Evolutionary conservation across 257 asterid species (phyloP), one percentile per base, ranked within the genome.

Genomic region (Phtheirospermum japonicum): DNA sequence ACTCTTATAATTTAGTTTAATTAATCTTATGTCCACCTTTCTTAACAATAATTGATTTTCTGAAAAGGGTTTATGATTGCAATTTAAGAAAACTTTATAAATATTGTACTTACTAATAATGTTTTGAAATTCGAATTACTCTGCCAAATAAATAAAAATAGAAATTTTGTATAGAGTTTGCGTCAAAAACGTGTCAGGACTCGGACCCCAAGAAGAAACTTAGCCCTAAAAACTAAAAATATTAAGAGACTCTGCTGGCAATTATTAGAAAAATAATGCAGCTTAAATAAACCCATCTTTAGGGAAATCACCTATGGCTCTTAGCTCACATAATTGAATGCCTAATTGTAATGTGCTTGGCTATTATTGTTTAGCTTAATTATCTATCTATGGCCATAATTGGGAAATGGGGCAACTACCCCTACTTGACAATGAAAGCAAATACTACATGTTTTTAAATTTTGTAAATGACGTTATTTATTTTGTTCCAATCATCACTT

Each of bases 311-410:
- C 52, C 51, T 64, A 64, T 13, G 59, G 2, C 20, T 34, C 60
- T 17, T 19, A 20, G 61, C 64, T 17, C 30, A 57, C 53, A 59
- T 48, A 59, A 59, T 36, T 58, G 61, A 33, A 19, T 56, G 46
- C 51, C 49, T 59, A 46, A 39, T 36, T 61, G 13, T 17, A 43
- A 48, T 59, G 46, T 10, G 54, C 7, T 8, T 34, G 23, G 48
- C 52, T 50, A 16, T 7, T 14, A 32, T 39, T 14, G 61, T 9
- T 10, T 43, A 31, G 57, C 39, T 69, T 31, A 61, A 53, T 31
- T 19, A 45, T 8, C 45, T 9, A 32, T 5, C 58, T 31, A 31
- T 57, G 33, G 31, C 12, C 31, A 40, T 7, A 40, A 42, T 4
- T 30, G 42, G 40, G 13, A 31, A 28, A 30, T 14, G 40, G 23